A percentile compares a stretch with the other conserved stretches of the same genome.
These are phyloP conservation scores for Stagonosporopsis tanaceti DNA, from an alignment of 2,329 filamentous ascomycete genomes.

Conservation along the genomic window DNA sequence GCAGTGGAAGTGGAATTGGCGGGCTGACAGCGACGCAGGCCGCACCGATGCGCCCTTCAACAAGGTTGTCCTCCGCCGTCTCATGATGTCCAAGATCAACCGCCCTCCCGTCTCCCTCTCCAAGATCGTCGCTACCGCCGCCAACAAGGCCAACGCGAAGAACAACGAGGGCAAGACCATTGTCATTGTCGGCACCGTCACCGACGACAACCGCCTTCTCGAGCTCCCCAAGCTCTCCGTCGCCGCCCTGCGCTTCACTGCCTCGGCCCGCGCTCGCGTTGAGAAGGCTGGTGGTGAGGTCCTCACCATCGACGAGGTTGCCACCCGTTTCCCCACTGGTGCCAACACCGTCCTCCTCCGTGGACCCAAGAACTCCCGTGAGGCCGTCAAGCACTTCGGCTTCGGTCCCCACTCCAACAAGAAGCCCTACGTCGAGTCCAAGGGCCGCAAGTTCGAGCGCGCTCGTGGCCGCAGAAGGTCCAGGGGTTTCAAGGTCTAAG, in stretches of 20 bases:
- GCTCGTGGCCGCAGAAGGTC: slow-evolving; percentile 99
- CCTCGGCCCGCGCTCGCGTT: slow-evolving; percentile 93
- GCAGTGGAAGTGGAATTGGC: slow-evolving; percentile 12
- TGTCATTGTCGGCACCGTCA: slow-evolving; percentile 66
- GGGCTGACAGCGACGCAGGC: slow-evolving; percentile 62
- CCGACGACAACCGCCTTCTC: slow-evolving; percentile 23
- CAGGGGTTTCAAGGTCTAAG: slow-evolving; percentile 99
- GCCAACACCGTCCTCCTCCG: slow-evolving; percentile 96
- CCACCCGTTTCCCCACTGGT: slow-evolving; percentile 91
- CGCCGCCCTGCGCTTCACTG: slow-evolving; percentile 95
- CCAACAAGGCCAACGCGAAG: slow-evolving; percentile 59
- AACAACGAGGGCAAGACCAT: slow-evolving; percentile 80
- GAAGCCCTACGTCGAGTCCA: slow-evolving; percentile 97
- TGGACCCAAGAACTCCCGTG: slow-evolving; percentile 96
- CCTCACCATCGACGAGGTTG: slow-evolving; percentile 96
- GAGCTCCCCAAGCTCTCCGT: slow-evolving; percentile 91
- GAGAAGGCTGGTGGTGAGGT: slow-evolving; percentile 91
- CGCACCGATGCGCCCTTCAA: slow-evolving; percentile 98
- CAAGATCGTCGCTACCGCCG: slow-evolving; percentile 74
- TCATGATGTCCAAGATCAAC: slow-evolving; percentile 99
- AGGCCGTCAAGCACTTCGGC: slow-evolving; percentile 99
- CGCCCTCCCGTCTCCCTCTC: slow-evolving; percentile 86
- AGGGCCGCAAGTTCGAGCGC: slow-evolving; percentile 99
- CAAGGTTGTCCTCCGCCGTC: slow-evolving; percentile 95
- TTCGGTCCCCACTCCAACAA: slow-evolving; percentile 98